These are phyloP conservation scores for Talaromyces sp. DNA, from an alignment of 2,329 filamentous ascomycete species.

Conservation along the genomic window DNA sequence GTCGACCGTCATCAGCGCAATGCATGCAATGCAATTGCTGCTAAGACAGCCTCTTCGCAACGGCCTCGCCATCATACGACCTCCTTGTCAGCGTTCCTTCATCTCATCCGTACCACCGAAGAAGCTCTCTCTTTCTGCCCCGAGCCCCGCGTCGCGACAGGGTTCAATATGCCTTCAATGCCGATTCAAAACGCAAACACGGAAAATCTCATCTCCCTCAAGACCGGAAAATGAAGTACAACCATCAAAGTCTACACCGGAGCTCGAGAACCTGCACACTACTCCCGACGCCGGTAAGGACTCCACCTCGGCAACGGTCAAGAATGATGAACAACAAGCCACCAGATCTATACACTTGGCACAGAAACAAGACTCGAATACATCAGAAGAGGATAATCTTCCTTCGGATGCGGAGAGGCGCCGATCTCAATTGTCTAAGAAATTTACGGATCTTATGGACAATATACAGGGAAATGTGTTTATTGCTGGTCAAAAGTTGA, in stretches of 20 bases:
- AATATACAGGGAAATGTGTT: conserved; percentile 80
- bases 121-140: conserved; percentile 22
- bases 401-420: conserved; percentile 42
- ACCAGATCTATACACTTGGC: not conserved
- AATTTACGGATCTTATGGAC: conserved; percentile 77
- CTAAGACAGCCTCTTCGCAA: conserved; percentile 37
- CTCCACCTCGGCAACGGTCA: not conserved
- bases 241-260: not conserved
- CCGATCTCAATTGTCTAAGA: conserved; percentile 56
- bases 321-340: not conserved
- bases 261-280: conserved; percentile 1
- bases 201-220: conserved; percentile 29
- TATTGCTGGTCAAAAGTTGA: conserved; percentile 80
- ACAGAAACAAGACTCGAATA: not conserved
- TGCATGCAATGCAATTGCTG: conserved; percentile 41
- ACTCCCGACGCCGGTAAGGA: not conserved
- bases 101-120: conserved; percentile 21
- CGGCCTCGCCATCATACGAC: conserved; percentile 25
- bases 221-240: conserved; percentile 23
- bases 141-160: conserved; percentile 23
- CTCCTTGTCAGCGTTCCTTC: conserved; percentile 25
- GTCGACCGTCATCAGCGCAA: conserved; percentile 24
- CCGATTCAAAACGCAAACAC: conserved; percentile 34
- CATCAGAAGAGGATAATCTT: conserved; percentile 19
- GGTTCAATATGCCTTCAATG: conserved; percentile 45